Conservation (phyloP, 2,329 filamentous ascomycete genomes). For the Cucurbitaria berberidis region DNA sequence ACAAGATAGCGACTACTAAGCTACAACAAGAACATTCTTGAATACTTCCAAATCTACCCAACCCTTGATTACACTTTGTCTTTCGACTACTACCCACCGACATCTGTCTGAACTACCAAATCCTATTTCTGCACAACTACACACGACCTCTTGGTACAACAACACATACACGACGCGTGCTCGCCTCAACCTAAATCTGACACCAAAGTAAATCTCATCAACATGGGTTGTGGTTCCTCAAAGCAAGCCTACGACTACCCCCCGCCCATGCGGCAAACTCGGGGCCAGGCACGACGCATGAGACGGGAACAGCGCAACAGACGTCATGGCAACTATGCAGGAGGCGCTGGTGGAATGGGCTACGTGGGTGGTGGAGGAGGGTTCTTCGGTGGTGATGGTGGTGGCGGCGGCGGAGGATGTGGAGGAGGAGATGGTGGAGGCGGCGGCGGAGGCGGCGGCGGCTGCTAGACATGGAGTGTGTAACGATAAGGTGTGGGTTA, state of each 20-base stretch:
- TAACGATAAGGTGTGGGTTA: neutral
- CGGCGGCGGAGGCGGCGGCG: conserved; percentile 10
- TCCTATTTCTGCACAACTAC: no score
- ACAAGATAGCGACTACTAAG: no score
- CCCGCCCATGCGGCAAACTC: conserved; percentile 21
- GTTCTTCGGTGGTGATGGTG: conserved; percentile 14
- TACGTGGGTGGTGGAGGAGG: conserved; percentile 10
- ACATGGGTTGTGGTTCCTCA: conserved; percentile 26
- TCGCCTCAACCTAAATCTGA: no score
- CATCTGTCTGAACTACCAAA: no score
- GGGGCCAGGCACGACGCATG: neutral
- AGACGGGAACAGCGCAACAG: neutral
- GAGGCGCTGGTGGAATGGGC: neutral
- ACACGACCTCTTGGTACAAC: no score
- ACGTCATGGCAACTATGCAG: neutral
- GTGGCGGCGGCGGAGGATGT: conserved; percentile 11
- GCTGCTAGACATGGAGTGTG: conserved; percentile 1
- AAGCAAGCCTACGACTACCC: conserved; percentile 17
- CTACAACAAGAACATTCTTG: no score
- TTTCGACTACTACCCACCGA: no score
- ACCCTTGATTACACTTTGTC: no score
- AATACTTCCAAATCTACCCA: no score
- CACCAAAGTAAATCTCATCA: neutral
- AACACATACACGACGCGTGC: no score
- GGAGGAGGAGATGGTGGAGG: conserved; percentile 10